phyloP scores from a whole-genome alignment of 768 basidiomycete species.

The Lactarius sanguifluus region DNA sequence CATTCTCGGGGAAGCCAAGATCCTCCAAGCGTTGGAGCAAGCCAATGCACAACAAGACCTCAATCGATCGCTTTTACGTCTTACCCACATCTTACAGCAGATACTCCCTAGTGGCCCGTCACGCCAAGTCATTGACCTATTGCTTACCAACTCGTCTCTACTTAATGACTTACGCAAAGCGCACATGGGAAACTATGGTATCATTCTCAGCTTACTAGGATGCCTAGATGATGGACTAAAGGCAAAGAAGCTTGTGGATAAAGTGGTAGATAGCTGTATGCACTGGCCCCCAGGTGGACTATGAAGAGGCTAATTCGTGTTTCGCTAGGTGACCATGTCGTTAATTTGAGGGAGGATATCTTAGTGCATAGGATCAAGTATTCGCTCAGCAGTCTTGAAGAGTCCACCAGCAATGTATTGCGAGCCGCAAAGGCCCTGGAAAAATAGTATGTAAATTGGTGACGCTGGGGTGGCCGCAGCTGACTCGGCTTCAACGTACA shows the following conservation, averaged over 20 bases:
- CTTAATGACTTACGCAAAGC: constrained; percentile 89
- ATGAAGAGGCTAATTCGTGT: not conserved
- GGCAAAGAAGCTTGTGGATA: constrained; percentile 88
- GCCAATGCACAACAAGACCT: constrained; percentile 78
- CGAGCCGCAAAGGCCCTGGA: constrained; percentile 77
- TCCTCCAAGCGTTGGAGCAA: constrained; percentile 67
- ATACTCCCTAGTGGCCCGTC: constrained; percentile 65
- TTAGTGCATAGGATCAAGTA: constrained; percentile 81
- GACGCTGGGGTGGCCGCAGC: not conserved
- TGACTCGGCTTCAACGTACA: constrained; percentile 34
- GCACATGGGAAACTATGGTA: constrained; percentile 87
- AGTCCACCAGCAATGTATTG: constrained; percentile 48
- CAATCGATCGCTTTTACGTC: constrained; percentile 68
- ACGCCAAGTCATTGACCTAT: constrained; percentile 78
- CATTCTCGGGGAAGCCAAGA: constrained; percentile 55
- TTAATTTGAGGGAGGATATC: constrained; percentile 88
- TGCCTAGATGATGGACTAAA: constrained; percentile 83
- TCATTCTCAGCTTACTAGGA: constrained; percentile 90
- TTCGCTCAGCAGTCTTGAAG: constrained; percentile 73
- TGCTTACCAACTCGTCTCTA: constrained; percentile 75
- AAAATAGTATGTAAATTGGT: constrained; percentile 67
- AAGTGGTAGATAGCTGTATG: constrained; percentile 76
- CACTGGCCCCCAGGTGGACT: not conserved
- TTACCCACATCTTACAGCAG: constrained; percentile 81
- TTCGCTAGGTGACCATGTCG: constrained; percentile 79